Conservation (phyloP, 2,329 filamentous ascomycete genomes). For the Fusarium sterilihyphosum region DNA sequence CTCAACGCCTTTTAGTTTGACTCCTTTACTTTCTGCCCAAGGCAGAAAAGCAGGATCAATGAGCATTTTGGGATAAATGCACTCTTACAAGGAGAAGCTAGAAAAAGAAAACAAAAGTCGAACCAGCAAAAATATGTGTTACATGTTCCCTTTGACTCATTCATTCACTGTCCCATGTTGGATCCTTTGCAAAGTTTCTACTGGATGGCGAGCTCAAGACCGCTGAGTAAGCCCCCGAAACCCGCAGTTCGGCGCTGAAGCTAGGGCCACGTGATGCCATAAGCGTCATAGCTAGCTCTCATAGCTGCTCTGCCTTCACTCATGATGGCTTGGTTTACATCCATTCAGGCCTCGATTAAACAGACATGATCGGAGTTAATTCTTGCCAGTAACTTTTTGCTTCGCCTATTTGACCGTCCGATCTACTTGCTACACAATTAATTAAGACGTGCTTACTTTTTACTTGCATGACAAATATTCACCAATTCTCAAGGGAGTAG, state of each 20-base stretch:
- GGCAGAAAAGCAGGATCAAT: constrained; percentile 57
- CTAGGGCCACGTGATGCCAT: constrained; percentile 24
- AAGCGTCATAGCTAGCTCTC: constrained; percentile 26
- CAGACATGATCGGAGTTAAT: background rate
- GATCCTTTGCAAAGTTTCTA: constrained; percentile 17
- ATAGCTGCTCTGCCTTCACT: constrained; percentile 1
- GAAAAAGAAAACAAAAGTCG: no score
- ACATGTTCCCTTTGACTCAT: constrained; percentile 17
- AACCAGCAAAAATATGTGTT: background rate
- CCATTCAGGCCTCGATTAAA: background rate
- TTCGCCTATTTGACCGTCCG: background rate
- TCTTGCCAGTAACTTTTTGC: background rate
- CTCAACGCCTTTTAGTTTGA: constrained; percentile 65
- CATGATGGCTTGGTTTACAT: constrained; percentile 9
- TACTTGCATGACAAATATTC: background rate
- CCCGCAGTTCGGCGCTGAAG: background rate
- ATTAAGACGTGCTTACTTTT: background rate
- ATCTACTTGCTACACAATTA: background rate
- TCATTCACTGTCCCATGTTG: constrained; percentile 1
- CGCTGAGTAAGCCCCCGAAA: constrained; percentile 21
- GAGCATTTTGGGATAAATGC: constrained; percentile 19
- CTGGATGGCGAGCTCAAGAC: constrained; percentile 18
- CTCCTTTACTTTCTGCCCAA: constrained; percentile 68
- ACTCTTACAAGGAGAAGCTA: background rate
- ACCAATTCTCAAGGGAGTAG: constrained; percentile 13